Base-by-base conservation (phyloP, 345 rosid species). In the Eucalyptus camaldulensis region DNA sequence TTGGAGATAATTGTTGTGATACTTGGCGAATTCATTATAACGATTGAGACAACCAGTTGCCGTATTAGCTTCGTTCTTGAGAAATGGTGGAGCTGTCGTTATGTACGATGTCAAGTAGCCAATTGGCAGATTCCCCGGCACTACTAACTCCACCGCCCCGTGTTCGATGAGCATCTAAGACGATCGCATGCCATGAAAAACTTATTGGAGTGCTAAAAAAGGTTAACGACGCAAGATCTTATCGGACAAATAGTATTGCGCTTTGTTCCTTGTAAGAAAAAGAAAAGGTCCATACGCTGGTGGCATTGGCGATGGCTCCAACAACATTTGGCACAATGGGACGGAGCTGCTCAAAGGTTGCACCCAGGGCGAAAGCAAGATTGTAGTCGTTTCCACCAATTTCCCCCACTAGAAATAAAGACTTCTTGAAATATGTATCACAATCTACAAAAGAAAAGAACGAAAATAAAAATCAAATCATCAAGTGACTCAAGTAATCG, bases 361-460 rank as follows among this genome's bases (percentile, higher is more conserved):
- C 94, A 43, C 95, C 95, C 10, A 69, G 62, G 86, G 95, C 90
- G 87, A 90, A 92, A 9, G 94, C 89, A 80, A 92, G 93, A 87
- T 93, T 96, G 90, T 94, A 96, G 89, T 96, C 98, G 83, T 95
- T 96, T 58, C 97, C 98, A 49, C 97, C 98, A 3, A 96, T 95
- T 90, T 96, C 96, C 27, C 97, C 97, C 27, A 96, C 94, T 80
- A 95, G 44, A 89, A 96, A 94, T 31, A 96, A 90, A 15, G 98
- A 94, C 89, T 93, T 96, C 87, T 87, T 94, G 86, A 95, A 92
- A 91, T 93, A 93, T 13, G 45, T 56, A 29, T 91, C 87, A 51
- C 98, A 96, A 31, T 92, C 97, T 96, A 90, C 37, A 0, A 65
- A 16, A 50, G 60, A 33, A 83, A 45, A 85, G 33, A 44, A 43